phyloP scores from a whole-genome alignment of 2,329 filamentous ascomycete species.

The Sporothrix globosa region DNA sequence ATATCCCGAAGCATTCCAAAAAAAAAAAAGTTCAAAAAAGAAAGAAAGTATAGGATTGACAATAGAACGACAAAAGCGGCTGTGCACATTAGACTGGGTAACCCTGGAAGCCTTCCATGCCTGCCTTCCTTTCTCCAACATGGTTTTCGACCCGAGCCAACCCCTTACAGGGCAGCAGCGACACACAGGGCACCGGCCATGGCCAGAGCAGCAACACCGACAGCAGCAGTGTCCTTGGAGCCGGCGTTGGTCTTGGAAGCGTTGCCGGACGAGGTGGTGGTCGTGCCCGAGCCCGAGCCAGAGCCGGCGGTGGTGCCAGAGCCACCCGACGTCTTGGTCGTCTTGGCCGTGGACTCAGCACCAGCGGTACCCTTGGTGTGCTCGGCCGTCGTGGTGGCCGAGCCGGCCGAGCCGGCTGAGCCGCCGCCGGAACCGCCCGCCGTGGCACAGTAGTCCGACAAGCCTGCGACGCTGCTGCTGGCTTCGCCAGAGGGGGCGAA shows the following conservation, averaged over 20 bases:
- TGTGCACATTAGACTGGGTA: background rate
- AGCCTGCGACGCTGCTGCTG: background rate
- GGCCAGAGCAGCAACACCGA: constrained; percentile 26
- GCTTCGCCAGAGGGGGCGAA: constrained; percentile 30
- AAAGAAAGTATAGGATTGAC: background rate
- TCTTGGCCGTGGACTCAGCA: background rate
- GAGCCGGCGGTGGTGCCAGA: constrained; percentile 20
- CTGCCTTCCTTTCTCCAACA: background rate
- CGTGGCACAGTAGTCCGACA: background rate
- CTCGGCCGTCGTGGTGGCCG: background rate
- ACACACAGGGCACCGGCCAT: constrained; percentile 24
- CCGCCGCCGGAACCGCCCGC: background rate
- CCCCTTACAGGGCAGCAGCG: constrained; percentile 23
- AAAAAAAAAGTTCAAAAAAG: background rate
- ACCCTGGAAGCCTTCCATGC: background rate
- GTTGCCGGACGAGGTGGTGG: constrained; percentile 18
- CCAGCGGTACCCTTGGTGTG: constrained; percentile 11
- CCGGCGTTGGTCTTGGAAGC: constrained; percentile 27
- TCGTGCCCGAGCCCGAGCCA: background rate
- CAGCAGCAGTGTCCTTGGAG: constrained; percentile 21
- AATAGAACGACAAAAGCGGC: background rate
- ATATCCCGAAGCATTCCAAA: background rate
- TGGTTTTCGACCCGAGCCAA: background rate
- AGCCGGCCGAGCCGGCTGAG: background rate
- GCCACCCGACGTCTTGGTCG: constrained; percentile 7